Conservation (phyloP, 306 rosid species). For the Ormosia semicastrata region DNA sequence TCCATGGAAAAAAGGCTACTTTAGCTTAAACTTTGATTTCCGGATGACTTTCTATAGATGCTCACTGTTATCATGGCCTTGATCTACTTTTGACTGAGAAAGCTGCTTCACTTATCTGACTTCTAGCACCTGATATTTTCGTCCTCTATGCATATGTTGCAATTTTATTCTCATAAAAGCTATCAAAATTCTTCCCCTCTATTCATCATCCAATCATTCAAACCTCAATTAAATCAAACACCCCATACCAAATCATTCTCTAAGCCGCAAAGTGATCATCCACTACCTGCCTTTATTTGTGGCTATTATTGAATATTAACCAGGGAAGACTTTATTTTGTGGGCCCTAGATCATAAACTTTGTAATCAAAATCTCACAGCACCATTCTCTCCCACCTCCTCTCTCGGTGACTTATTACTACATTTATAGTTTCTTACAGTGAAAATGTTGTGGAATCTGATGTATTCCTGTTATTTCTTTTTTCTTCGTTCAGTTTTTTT, state of each 20-base stretch:
- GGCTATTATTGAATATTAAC: neutral
- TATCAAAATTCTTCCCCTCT: neutral
- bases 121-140: neutral
- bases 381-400: neutral
- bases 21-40: too few species aligned
- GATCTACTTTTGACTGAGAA: neutral
- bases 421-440: neutral
- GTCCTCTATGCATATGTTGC: neutral
- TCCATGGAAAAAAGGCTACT: too few species aligned
- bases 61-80: neutral
- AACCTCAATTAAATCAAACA: neutral
- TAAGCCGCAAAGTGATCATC: neutral
- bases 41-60: too few species aligned
- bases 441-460: neutral
- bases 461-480: neutral
- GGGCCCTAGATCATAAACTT: neutral
- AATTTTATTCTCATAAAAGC: neutral
- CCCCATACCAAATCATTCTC: neutral
- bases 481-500: neutral
- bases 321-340: neutral
- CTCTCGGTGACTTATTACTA: neutral
- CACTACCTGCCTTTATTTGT: neutral
- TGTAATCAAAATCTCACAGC: neutral
- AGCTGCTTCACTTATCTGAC: neutral
- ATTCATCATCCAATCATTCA: neutral